Base-by-base conservation (phyloP, 2,329 filamentous ascomycete genomes). In the Aspergillus candidus region DNA sequence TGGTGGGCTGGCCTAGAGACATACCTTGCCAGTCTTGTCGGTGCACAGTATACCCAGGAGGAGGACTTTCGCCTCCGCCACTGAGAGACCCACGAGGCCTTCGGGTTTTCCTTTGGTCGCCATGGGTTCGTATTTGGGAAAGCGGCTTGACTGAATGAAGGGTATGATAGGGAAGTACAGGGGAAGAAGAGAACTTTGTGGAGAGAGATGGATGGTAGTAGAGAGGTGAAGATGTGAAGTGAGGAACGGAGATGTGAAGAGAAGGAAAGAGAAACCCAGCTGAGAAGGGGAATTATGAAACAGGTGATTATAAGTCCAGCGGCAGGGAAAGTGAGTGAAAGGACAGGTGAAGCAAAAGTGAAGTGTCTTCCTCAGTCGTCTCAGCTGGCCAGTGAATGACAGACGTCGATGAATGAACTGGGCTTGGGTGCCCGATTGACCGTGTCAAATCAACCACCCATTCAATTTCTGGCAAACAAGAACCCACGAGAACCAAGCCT, bases 91-190 rank as follows among this genome's bases (percentile, higher is more conserved):
- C 11, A 57, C 30, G 8, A 53, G 40, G 30, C 37, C 38, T 13
- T 56, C 48, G 6, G 47, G 40, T 34, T 58, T 58, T 29, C 13
- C 13, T 34, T 47, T 50, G 22, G 27, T 22, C 54, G 56, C 56
- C 15, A 8, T 40, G 45, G 35, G 17, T 45, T 13, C 11, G 6
- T 34, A 15, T 11, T 12, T 6, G 11, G 18, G 8, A 13, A 7
- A 27, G 27, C 32, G 14, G 27, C 29, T 31, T 32, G 12, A 15
- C 22, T 14, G 22, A 31, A 22, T 22, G 5, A 22, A 22, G 18
- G 18, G 18, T 6, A 15, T 11, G 12, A 15, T 18, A 35, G 13
- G 11, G 13, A 36, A 32, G 34, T 31, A 4, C 17, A 34, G 17
- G 14, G 12, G 27, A 11, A 10, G 17, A 38, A 30, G 18, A 6